Conservation (phyloP, 306 rosid species). For the Fagus crenata region DNA sequence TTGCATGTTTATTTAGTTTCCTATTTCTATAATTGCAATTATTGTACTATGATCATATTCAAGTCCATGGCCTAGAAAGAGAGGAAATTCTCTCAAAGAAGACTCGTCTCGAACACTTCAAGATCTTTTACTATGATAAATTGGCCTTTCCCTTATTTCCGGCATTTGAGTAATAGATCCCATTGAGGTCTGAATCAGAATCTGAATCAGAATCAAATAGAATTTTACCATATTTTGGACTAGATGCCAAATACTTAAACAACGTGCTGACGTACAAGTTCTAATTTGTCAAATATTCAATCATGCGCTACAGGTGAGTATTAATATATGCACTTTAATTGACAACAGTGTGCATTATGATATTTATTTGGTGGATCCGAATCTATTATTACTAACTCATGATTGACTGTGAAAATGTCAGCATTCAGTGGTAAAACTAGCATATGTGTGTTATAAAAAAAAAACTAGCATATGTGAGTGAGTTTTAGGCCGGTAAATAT, state of each 20-base stretch:
- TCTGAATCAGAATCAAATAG: neutral
- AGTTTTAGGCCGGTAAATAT: too few relatives aligned
- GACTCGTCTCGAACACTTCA: too few relatives aligned
- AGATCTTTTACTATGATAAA: too few relatives aligned
- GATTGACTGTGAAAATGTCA: neutral
- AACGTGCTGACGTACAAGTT: neutral
- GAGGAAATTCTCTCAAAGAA: too few relatives aligned
- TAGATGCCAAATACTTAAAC: neutral
- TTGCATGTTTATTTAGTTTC: too few relatives aligned
- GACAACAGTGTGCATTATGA: neutral
- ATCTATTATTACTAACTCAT: neutral
- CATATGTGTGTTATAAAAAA: too few relatives aligned
- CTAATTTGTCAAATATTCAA: neutral
- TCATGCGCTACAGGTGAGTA: neutral
- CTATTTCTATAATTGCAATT: too few relatives aligned
- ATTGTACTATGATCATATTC: too few relatives aligned
- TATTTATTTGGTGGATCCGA: neutral
- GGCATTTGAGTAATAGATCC: neutral
- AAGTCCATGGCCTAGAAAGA: too few relatives aligned
- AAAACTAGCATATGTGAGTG: too few relatives aligned
- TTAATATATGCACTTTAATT: neutral
- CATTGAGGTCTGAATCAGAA: too few relatives aligned
- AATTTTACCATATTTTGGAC: neutral
- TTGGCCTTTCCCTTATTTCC: neutral
- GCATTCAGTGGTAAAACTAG: neutral